Percentiles rank a stretch among this genome's conserved stretches.
Conservation (phyloP, 1,284 basidiomycete genomes). For the Cryptococcus sp. region DNA sequence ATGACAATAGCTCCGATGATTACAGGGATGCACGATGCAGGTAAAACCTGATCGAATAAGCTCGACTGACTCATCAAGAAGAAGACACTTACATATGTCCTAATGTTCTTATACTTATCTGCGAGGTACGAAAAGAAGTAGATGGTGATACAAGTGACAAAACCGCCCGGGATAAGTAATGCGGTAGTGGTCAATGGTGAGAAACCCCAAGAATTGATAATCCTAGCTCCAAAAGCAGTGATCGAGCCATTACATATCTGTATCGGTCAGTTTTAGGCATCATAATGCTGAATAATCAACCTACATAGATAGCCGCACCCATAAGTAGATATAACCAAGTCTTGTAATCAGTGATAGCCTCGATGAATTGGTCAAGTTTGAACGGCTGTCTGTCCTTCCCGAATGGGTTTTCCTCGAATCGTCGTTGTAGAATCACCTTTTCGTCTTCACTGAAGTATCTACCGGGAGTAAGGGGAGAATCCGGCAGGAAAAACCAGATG, state of each 20-base stretch:
- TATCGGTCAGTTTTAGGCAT: too few species aligned
- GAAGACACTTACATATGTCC: slow-evolving; percentile 35
- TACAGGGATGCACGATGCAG: slow-evolving; percentile 50
- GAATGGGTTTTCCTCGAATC: slow-evolving; percentile 42
- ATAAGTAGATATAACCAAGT: slow-evolving; percentile 50
- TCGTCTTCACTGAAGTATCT: slow-evolving; percentile 45
- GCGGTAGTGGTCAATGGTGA: slow-evolving; percentile 48
- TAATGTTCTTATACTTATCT: slow-evolving; percentile 41
- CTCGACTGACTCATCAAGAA: too few species aligned
- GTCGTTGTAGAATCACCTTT: slow-evolving; percentile 39
- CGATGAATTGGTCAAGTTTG: slow-evolving; percentile 44
- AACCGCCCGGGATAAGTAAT: slow-evolving; percentile 48
- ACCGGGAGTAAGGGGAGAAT: slow-evolving; percentile 45
- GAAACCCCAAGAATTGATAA: slow-evolving; percentile 51
- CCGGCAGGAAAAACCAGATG: slow-evolving; percentile 48
- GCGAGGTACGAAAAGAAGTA: slow-evolving; percentile 49
- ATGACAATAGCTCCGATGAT: slow-evolving; percentile 48
- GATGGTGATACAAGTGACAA: slow-evolving; percentile 48
- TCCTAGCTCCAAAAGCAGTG: slow-evolving; percentile 51
- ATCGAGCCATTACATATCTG: slow-evolving; percentile 44
- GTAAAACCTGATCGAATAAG: slow-evolving; percentile 34
- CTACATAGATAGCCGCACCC: slow-evolving; percentile 40
- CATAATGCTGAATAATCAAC: not conserved
- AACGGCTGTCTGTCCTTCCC: slow-evolving; percentile 36
- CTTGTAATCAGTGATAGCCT: slow-evolving; percentile 50